Conservation (phyloP, 2,329 filamentous ascomycete genomes). For the Incumbomyces delicatus region DNA sequence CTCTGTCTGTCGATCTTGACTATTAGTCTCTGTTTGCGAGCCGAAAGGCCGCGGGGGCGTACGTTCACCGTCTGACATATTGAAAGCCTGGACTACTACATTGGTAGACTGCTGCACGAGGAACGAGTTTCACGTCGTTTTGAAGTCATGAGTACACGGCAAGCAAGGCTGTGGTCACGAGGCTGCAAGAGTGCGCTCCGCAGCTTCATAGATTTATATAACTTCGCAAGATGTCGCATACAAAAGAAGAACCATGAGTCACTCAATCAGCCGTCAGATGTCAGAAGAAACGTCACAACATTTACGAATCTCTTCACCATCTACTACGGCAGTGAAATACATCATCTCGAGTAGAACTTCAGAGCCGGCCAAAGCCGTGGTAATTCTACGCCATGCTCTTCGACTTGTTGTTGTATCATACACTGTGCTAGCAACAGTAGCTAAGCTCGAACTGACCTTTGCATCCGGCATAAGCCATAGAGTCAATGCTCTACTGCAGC, state of each 20-base stretch:
- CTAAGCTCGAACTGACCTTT: conserved; percentile 26
- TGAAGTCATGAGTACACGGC: too few species aligned
- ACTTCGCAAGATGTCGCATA: too few species aligned
- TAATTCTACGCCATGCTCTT: conserved; percentile 35
- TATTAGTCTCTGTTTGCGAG: conserved; percentile 10
- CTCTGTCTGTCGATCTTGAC: conserved; percentile 12
- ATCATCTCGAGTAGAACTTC: conserved; percentile 68
- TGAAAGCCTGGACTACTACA: neutral
- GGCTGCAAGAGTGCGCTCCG: too few species aligned
- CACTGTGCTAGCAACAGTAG: conserved; percentile 29
- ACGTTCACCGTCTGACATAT: conserved; percentile 17
- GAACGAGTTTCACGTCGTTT: too few species aligned
- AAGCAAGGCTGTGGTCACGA: too few species aligned
- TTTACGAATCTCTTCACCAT: conserved; percentile 57
- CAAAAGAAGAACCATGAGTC: too few species aligned
- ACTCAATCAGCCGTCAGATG: neutral
- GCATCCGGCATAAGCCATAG: conserved; percentile 23
- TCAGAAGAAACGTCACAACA: conserved; percentile 35
- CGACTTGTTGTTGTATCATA: conserved; percentile 35
- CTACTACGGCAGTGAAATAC: conserved; percentile 84
- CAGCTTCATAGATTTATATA: too few species aligned
- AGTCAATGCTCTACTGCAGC: conserved; percentile 23
- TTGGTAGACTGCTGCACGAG: neutral
- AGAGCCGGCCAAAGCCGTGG: conserved; percentile 36
- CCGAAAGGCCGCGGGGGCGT: conserved; percentile 7